Evolutionary conservation across 2,329 filamentous ascomycete species (phyloP), one percentile per base, ranked within the genome.

Genomic region (Exophiala calicioides): DNA sequence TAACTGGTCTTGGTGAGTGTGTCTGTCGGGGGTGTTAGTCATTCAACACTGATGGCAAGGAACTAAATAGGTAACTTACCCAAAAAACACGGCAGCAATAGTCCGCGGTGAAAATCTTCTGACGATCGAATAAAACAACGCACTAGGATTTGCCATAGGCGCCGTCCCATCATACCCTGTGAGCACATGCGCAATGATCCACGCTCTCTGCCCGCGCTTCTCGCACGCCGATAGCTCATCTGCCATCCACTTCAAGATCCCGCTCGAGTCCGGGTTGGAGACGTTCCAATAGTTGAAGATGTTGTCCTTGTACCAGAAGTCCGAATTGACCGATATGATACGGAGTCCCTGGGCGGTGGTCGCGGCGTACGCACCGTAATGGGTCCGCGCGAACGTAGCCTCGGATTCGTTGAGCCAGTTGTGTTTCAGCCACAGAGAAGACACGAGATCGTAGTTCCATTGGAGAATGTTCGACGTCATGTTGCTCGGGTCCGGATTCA

Each of bases 241-340:
- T 12, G 53, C 50, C 12, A 62, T 41, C 41, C 56, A 60, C 8
- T 40, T 53, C 7, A 62, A 47, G 9, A 56, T 53, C 3, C 60
- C 59, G 18, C 47, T 52, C 3, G 43, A 43, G 29, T 62, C 60
- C 3, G 58, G 56, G 35, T 60, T 59, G n/a, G 50, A 60, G 26
- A 52, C 49, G 42, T 60, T 60, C 46, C 45, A 56, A 43, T 57
- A 61, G 34, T 59, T 59, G 50, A 58, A 61, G 18, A 60, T 53
- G 27, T 62, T 62, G 20, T 21, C 48, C 10, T 40, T 47, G 32
- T 62, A 62, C 60, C 60, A 62, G 44, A 61, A 60, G 20, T 62
- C 60, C 5, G 57, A 61, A 31, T 62, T 62, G 15, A 62, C 42
- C 12, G 57, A 58, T 31, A 62, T 62, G 24, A 62, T 54, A 3